A percentile compares a stretch with the other conserved stretches of the same genome.
phyloP scores from a whole-genome alignment of 2,329 filamentous ascomycete genomes.

The Fusarium staphyleae region DNA sequence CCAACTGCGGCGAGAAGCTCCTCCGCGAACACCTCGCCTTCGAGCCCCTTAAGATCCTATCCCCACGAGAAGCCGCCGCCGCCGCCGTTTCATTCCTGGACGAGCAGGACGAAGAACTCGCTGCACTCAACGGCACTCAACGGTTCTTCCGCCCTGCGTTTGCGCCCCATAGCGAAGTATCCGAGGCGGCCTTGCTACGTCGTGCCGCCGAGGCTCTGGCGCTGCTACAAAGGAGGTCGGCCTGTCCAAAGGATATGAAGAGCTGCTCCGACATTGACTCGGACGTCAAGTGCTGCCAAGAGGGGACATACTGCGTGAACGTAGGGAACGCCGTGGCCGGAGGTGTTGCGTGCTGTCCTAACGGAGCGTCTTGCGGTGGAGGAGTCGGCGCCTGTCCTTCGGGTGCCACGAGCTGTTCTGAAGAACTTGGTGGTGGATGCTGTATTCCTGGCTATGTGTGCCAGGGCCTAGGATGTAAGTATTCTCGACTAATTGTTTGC shows the following conservation, averaged over 20 bases:
- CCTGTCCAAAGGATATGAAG: slow-evolving; percentile 72
- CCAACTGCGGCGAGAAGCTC: slow-evolving; percentile 76
- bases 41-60: slow-evolving; percentile 40
- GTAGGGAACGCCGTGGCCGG: slow-evolving; percentile 69
- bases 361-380: slow-evolving; percentile 68
- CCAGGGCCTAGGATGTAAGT: slow-evolving; percentile 73
- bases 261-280: slow-evolving; percentile 70
- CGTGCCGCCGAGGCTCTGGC: slow-evolving; percentile 57
- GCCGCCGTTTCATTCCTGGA: slow-evolving; percentile 43
- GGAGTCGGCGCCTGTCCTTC: slow-evolving; percentile 66
- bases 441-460: slow-evolving; percentile 77
- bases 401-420: slow-evolving; percentile 70
- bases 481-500: neutral
- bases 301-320: slow-evolving; percentile 69
- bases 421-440: slow-evolving; percentile 74
- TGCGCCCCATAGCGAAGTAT: slow-evolving; percentile 53
- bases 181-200: slow-evolving; percentile 45
- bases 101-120: slow-evolving; percentile 37
- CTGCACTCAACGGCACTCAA: slow-evolving; percentile 24
- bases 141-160: slow-evolving; percentile 58
- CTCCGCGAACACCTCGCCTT: slow-evolving; percentile 70
- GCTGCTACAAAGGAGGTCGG: slow-evolving; percentile 63
- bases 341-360: slow-evolving; percentile 77
- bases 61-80: slow-evolving; percentile 42
- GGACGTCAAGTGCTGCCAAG: slow-evolving; percentile 75